Base-by-base conservation (phyloP, 495 filamentous ascomycete species). In the Hypoxylon rickii region DNA sequence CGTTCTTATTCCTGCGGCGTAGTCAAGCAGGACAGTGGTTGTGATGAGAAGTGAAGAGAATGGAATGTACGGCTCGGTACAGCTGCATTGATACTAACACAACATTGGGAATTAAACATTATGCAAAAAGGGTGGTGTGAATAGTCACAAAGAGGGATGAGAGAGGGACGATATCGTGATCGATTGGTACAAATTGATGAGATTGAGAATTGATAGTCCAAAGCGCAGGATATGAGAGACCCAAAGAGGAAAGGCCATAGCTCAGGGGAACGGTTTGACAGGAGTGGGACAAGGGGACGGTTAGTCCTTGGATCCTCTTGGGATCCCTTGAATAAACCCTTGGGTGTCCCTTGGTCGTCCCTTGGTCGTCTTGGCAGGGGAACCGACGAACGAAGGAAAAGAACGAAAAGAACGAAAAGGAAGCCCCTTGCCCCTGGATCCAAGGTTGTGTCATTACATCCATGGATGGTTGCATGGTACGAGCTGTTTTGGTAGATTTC, bases 301-400 rank as follows among this genome's bases (percentile, higher is more conserved):
- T 32, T 47, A 33, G 18, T 47, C 47, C 51, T 26, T 40, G 37
- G n/a, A n/a, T n/a, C n/a, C n/a, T n/a, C n/a, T n/a, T n/a, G n/a
- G n/a, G n/a, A n/a, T n/a, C n/a, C n/a, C n/a, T n/a, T n/a, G n/a
- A n/a, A n/a, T n/a, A n/a, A n/a, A n/a, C n/a, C n/a, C n/a, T n/a
- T n/a, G n/a, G n/a, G n/a, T n/a, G n/a, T n/a, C n/a, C n/a, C n/a
- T n/a, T n/a, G n/a, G n/a, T n/a, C n/a, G n/a, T n/a, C n/a, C n/a
- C n/a, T 33, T 12, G 3, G 12, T 43, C 17, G 39, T 39, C 58
- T 62, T 62, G 58, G 58, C 58, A 62, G 52, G 58, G 58, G 52
- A 7, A 38, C n/a, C n/a, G n/a, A n/a, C n/a, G n/a, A n/a, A n/a
- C n/a, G n/a, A n/a, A n/a, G n/a, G n/a, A n/a, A n/a, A n/a, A n/a